Percentiles rank a stretch among this genome's conserved stretches.
These are phyloP conservation scores for Cercospora beticola DNA, from an alignment of 2,329 filamentous ascomycete species.

Conservation along the genomic window DNA sequence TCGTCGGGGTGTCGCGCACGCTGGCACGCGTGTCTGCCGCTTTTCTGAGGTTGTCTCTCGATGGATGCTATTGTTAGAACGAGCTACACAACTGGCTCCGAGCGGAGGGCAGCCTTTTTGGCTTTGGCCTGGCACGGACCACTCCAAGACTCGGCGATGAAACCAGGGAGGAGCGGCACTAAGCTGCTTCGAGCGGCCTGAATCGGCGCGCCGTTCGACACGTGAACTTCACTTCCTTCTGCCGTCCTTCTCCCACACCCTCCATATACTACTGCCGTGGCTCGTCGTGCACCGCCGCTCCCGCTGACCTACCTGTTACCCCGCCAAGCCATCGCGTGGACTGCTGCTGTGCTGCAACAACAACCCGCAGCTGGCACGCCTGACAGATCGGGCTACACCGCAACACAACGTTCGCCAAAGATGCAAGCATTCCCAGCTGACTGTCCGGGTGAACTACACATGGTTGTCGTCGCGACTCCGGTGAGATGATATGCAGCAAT, in stretches of 20 bases:
- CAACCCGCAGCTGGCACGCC: neutral
- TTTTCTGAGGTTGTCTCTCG: neutral
- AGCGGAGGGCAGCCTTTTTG: neutral
- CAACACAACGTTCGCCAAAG: neutral
- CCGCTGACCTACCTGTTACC: neutral
- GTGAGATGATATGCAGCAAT: neutral
- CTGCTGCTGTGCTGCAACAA: neutral
- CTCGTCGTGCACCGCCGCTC: neutral
- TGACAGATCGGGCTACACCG: neutral
- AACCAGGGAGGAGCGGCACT: neutral
- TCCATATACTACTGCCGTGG: neutral
- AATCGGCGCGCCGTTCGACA: neutral
- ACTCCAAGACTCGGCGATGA: neutral
- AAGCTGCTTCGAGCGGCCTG: neutral
- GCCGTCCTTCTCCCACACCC: neutral
- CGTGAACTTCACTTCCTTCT: neutral
- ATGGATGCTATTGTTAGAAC: constrained; percentile 6
- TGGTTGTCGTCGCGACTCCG: neutral
- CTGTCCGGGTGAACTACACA: neutral
- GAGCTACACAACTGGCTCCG: constrained; percentile 1
- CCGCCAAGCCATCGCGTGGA: neutral
- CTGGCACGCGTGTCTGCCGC: neutral
- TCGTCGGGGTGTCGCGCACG: neutral
- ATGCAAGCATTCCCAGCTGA: neutral
- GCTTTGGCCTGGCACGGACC: neutral